A percentile compares a stretch with the other conserved stretches of the same genome.
Evolutionary conservation across 2,329 filamentous ascomycete genomes (phyloP).

Genomic region (Didymosphaeria variabile): DNA sequence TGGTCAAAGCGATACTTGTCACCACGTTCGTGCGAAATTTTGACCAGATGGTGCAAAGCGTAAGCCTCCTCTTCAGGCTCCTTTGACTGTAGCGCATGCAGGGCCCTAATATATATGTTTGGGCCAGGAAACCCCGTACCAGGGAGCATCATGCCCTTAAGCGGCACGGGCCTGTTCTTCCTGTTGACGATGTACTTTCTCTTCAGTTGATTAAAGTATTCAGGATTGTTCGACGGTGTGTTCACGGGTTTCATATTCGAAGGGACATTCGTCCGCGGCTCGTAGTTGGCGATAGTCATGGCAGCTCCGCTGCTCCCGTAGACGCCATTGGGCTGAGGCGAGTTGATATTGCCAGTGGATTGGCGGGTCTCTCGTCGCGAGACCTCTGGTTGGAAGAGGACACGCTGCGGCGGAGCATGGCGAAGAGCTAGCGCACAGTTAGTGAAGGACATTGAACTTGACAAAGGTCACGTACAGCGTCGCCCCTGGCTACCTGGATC

Average conservation of each 20-base stretch:
- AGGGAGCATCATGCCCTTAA: conserved; percentile 66
- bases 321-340: conserved; percentile 54
- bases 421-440: conserved; percentile 63
- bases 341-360: conserved; percentile 46
- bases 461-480: conserved; percentile 35
- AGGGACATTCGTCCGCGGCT: conserved; percentile 70
- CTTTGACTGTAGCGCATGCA: conserved; percentile 82
- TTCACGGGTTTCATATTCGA: conserved; percentile 76
- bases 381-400: conserved; percentile 85
- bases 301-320: conserved; percentile 55
- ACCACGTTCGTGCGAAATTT: conserved; percentile 92
- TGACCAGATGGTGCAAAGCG: conserved; percentile 90
- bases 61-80: conserved; percentile 88
- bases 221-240: conserved; percentile 77
- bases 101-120: conserved; percentile 90
- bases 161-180: conserved; percentile 49
- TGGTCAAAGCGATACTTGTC: conserved; percentile 96
- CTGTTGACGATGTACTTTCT: conserved; percentile 60
- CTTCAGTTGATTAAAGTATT: conserved; percentile 69
- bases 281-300: conserved; percentile 72
- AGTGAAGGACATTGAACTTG: conserved; percentile 35
- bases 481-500: conserved; percentile 57
- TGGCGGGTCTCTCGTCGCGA: conserved; percentile 72
- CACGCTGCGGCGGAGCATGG: conserved; percentile 83
- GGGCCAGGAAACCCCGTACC: conserved; percentile 77